Evolutionary conservation across 1,284 basidiomycete species (phyloP).

Genomic region (Gymnopus androsaceus): DNA sequence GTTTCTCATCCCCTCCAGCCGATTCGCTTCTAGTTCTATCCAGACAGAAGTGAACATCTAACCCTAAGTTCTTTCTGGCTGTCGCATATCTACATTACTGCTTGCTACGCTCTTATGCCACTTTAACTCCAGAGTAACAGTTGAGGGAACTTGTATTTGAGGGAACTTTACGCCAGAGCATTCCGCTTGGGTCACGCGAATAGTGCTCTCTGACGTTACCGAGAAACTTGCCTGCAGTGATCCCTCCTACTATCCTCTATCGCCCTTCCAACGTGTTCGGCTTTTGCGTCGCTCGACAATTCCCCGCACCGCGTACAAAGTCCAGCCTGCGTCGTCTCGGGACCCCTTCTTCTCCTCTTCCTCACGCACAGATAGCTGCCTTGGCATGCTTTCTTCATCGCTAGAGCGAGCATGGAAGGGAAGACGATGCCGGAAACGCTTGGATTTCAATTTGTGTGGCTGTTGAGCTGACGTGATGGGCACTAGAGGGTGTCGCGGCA

Average conservation of each 20-base stretch:
- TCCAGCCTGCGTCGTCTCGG: conserved; percentile 19
- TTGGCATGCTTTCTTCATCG: conserved; percentile 3
- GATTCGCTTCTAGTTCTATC: conserved; percentile 15
- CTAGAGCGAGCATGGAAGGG: conserved; percentile 1
- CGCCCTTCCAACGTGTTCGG: conserved; percentile 18
- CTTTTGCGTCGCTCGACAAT: background rate
- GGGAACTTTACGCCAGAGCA: conserved; percentile 2
- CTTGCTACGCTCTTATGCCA: background rate
- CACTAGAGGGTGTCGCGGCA: conserved; percentile 19
- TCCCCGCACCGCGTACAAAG: conserved; percentile 14
- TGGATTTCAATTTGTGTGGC: conserved; percentile 9
- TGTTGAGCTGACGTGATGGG: conserved; percentile 5
- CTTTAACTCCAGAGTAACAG: conserved; percentile 6
- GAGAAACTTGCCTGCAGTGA: conserved; percentile 16
- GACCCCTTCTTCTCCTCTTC: conserved; percentile 6
- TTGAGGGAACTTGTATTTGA: background rate
- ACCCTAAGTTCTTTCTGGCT: conserved; percentile 22
- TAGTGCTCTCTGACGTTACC: background rate
- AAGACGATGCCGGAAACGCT: conserved; percentile 22
- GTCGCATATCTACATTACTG: conserved; percentile 4
- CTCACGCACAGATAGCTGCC: conserved; percentile 10
- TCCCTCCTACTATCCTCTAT: conserved; percentile 5
- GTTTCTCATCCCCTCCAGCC: conserved; percentile 21
- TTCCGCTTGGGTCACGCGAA: conserved; percentile 4
- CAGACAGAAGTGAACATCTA: conserved; percentile 20